phyloP scores from a whole-genome alignment of 306 rosid genomes.

The Gynostemma pentaphyllum region DNA sequence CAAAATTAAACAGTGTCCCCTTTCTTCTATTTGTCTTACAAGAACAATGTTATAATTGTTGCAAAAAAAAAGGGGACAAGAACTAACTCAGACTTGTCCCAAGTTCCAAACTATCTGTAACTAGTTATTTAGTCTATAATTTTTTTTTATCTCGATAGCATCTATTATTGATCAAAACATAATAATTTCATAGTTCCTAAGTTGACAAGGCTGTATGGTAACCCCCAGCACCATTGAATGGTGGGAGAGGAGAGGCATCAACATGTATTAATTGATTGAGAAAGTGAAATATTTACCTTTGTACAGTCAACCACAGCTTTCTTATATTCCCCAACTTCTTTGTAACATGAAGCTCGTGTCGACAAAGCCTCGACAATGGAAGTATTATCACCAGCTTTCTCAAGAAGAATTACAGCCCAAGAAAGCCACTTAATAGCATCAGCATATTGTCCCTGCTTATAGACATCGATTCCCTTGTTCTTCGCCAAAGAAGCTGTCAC shows the following conservation, averaged over 20 bases:
- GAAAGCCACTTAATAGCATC: conserved; percentile 99
- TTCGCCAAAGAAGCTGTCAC: conserved; percentile 59
- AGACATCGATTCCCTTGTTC: conserved; percentile 80
- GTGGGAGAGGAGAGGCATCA: background rate
- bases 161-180: background rate
- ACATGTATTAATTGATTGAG: background rate
- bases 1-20: background rate
- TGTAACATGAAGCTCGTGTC: conserved; percentile 91
- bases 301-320: conserved; percentile 97
- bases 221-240: background rate
- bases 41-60: background rate
- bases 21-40: background rate
- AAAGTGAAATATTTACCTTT: conserved; percentile 33
- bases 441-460: conserved; percentile 93
- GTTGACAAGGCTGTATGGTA: background rate
- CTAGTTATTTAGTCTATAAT: background rate
- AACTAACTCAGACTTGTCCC: background rate
- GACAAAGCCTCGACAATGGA: conserved; percentile 56
- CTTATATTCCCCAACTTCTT: conserved; percentile 97
- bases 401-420: conserved; percentile 75
- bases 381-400: conserved; percentile 55
- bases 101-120: background rate
- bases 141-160: no score
- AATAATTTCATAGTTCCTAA: background rate
- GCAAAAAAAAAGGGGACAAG: background rate